These are phyloP conservation scores for Polygonum maritimum DNA, from an alignment of 148 eudicot genomes.

Conservation along the genomic window DNA sequence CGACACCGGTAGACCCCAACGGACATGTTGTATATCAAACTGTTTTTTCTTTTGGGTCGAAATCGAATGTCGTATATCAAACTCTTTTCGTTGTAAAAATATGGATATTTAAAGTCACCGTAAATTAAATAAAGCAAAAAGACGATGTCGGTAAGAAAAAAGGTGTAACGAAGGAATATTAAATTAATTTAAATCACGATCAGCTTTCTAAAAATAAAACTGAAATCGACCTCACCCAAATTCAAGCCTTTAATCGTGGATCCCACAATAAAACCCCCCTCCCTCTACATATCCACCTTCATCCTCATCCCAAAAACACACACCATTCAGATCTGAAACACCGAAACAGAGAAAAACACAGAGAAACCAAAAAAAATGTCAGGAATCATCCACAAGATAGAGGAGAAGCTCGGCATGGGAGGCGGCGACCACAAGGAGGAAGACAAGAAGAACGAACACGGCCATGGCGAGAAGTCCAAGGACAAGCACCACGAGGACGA, in stretches of 20 bases:
- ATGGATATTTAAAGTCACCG: no score
- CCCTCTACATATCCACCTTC: neutral
- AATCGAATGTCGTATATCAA: no score
- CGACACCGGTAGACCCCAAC: no score
- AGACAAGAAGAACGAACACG: conserved; percentile 3
- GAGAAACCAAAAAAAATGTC: conserved; percentile 11
- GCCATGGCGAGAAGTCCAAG: neutral
- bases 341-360: neutral
- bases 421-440: conserved; percentile 10
- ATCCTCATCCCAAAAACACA: neutral
- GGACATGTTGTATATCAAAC: no score
- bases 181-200: no score
- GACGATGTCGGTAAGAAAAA: neutral
- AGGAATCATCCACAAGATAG: conserved; percentile 17
- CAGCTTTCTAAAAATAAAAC: neutral
- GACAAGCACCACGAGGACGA: neutral
- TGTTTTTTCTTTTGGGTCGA: no score
- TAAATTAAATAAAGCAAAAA: no score
- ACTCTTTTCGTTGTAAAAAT: no score
- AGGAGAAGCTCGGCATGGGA: conserved; percentile 19
- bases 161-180: neutral
- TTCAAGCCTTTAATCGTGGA: conserved; percentile 5
- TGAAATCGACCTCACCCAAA: neutral
- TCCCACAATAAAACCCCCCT: neutral
- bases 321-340: neutral